Conservation (phyloP, 768 basidiomycete genomes). For the Suillus ampliporus region DNA sequence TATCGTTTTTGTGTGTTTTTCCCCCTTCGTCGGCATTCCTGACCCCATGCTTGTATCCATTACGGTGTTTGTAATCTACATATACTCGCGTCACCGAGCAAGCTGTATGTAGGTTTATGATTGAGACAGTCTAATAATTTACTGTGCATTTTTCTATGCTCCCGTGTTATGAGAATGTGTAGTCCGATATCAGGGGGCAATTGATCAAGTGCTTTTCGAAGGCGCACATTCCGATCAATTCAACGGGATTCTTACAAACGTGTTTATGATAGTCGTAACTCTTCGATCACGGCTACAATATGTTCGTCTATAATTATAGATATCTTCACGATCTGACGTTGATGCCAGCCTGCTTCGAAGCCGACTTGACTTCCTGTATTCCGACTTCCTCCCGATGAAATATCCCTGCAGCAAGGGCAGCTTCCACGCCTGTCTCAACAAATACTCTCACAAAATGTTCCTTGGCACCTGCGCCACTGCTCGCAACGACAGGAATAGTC, state of each 20-base stretch:
- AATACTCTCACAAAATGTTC: conserved; percentile 93
- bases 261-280: not conserved
- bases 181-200: not conserved
- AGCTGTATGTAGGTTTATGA: conserved; percentile 39
- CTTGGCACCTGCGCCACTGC: conserved; percentile 86
- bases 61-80: conserved; percentile 36
- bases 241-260: not conserved
- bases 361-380: conserved; percentile 80
- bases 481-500: conserved; percentile 91
- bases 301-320: not conserved
- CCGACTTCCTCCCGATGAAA: conserved; percentile 91
- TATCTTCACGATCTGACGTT: conserved; percentile 46
- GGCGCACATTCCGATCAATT: not conserved
- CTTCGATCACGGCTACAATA: not conserved
- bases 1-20: conserved; percentile 3
- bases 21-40: conserved; percentile 7
- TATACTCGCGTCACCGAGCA: conserved; percentile 36
- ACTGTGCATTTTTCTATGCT: conserved; percentile 35
- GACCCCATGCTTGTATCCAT: conserved; percentile 38
- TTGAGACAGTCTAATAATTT: conserved; percentile 33
- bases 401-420: conserved; percentile 95
- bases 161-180: conserved; percentile 13
- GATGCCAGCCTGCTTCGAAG: conserved; percentile 52
- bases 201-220: not conserved
- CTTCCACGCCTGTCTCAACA: conserved; percentile 77